Evolutionary conservation across 371 early-diverging fungal species (phyloP).

Genomic region (Mucor plumbeus): DNA sequence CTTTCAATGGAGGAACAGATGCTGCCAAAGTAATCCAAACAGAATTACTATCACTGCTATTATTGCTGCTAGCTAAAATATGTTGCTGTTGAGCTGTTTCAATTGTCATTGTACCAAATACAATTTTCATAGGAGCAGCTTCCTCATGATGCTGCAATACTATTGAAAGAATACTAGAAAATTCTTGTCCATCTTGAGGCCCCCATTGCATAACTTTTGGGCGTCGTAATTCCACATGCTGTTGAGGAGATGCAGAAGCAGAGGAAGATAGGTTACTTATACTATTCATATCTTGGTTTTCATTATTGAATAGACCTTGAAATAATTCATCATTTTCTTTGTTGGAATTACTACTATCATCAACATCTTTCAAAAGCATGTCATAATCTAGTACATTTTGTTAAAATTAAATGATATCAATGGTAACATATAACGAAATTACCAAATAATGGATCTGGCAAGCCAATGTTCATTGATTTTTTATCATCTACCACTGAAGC

Average conservation of each 20-base stretch:
- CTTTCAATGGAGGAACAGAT: slow-evolving; percentile 15
- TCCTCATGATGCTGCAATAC: slow-evolving; percentile 15
- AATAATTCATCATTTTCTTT: slow-evolving; percentile 11
- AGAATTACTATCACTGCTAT: background rate
- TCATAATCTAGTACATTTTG: slow-evolving; percentile 18
- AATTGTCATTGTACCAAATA: slow-evolving; percentile 23
- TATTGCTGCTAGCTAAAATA: background rate
- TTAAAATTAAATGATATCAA: background rate
- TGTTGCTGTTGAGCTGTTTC: slow-evolving; percentile 28
- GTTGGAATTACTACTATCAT: background rate
- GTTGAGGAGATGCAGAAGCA: background rate
- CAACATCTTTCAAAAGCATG: slow-evolving; percentile 13
- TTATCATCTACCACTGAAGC: slow-evolving; percentile 13
- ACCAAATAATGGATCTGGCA: slow-evolving; percentile 27
- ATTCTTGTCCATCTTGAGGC: slow-evolving; percentile 19
- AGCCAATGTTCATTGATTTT: slow-evolving; percentile 5
- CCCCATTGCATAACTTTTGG: slow-evolving; percentile 26
- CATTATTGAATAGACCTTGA: slow-evolving; percentile 6
- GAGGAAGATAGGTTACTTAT: background rate
- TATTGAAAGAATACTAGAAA: slow-evolving; percentile 5
- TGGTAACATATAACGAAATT: background rate
- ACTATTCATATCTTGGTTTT: background rate
- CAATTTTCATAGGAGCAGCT: slow-evolving; percentile 18
- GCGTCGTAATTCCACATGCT: background rate
- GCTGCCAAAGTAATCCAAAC: slow-evolving; percentile 26